A percentile compares a stretch with the other conserved stretches of the same genome.
Evolutionary conservation across 2,329 filamentous ascomycete species (phyloP).

Genomic region (Bertia moriformis): DNA sequence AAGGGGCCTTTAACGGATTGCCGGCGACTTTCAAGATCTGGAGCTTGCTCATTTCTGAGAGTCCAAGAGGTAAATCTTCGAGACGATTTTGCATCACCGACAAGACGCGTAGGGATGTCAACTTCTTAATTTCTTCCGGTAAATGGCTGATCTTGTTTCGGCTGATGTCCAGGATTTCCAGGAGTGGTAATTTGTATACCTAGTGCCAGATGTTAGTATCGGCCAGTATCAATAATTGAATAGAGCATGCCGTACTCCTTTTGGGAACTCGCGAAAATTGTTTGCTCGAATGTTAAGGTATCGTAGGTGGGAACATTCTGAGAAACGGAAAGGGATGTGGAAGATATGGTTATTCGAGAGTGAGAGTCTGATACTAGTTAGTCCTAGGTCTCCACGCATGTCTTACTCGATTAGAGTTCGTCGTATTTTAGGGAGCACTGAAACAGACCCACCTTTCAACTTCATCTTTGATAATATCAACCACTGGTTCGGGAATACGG

Average conservation of each 20-base stretch:
- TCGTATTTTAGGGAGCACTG: neutral
- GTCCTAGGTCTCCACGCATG: neutral
- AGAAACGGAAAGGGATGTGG: conserved; percentile 28
- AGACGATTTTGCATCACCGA: conserved; percentile 1
- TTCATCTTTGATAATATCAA: neutral
- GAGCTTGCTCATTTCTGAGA: conserved; percentile 1
- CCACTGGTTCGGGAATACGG: neutral
- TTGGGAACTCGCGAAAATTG: conserved; percentile 38
- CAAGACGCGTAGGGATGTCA: neutral
- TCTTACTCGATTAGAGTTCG: neutral
- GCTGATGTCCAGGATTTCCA: neutral
- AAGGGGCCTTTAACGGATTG: neutral
- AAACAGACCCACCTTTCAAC: neutral
- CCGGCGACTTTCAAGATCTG: conserved; percentile 1
- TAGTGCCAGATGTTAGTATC: conserved; percentile 11
- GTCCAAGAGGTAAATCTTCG: neutral
- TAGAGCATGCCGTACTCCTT: conserved; percentile 46
- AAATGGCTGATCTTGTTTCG: neutral
- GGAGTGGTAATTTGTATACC: conserved; percentile 1
- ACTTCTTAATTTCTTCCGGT: neutral
- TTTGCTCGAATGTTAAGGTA: conserved; percentile 25
- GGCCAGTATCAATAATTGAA: neutral
- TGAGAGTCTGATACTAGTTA: conserved; percentile 1
- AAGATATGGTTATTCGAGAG: conserved; percentile 2
- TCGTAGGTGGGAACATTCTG: conserved; percentile 27